phyloP scores from a whole-genome alignment of 1,139 yeast species.

The Casaregolazyma suthepensis region DNA sequence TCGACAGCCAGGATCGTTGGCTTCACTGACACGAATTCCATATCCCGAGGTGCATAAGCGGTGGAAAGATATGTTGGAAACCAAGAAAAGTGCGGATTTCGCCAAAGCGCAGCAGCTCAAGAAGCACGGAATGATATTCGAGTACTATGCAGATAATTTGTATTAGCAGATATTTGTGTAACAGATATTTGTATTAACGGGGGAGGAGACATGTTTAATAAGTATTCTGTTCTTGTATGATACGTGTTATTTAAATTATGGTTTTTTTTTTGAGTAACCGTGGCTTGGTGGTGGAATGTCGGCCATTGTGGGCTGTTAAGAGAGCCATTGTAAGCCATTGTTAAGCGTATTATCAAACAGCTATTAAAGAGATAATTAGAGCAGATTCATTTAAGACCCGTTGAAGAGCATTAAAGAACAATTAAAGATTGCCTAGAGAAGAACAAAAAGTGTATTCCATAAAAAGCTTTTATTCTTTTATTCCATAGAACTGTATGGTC shows the following conservation, averaged over 20 bases:
- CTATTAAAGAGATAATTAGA: too few species aligned
- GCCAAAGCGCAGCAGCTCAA: slow-evolving; percentile 45
- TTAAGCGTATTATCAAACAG: too few species aligned
- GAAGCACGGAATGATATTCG: slow-evolving; percentile 18
- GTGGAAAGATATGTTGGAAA: slow-evolving; percentile 33
- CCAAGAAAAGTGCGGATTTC: slow-evolving; percentile 40
- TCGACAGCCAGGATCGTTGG: slow-evolving; percentile 17
- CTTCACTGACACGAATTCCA: slow-evolving; percentile 48
- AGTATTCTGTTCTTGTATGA: background rate
- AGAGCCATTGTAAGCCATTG: background rate
- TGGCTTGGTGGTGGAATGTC: too few species aligned
- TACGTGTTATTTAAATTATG: background rate
- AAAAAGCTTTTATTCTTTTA: too few species aligned
- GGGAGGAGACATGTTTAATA: background rate
- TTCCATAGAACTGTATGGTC: too few species aligned
- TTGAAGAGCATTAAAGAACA: too few species aligned
- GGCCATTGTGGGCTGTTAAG: too few species aligned
- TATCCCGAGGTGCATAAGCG: slow-evolving; percentile 51
- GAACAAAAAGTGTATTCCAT: too few species aligned
- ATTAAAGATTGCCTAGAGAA: too few species aligned
- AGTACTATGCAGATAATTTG: slow-evolving; percentile 20
- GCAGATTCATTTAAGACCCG: too few species aligned
- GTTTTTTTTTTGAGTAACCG: background rate
- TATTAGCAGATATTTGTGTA: too few species aligned
- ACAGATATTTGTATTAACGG: too few species aligned